Evolutionary conservation across 2,329 filamentous ascomycete species (phyloP).

Genomic region (Aspergillus vadensis): DNA sequence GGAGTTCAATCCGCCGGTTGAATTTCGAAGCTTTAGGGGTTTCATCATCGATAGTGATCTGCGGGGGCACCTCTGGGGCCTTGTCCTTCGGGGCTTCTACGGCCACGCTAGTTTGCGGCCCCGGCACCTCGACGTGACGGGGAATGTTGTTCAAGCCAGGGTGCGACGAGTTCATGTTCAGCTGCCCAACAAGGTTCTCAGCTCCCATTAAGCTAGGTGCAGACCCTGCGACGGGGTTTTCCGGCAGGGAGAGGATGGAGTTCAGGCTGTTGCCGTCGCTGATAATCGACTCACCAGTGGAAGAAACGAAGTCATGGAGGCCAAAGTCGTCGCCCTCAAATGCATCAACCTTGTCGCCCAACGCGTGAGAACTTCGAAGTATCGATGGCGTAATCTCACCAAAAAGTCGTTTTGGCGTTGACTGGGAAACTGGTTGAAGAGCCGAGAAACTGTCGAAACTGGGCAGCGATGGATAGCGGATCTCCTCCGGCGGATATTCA

Average conservation of each 20-base stretch:
- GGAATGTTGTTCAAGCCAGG: constrained; percentile 34
- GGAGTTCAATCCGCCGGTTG: constrained; percentile 42
- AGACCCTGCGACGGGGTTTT: constrained; percentile 38
- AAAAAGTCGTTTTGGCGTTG: constrained; percentile 54
- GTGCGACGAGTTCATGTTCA: constrained; percentile 51
- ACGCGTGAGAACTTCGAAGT: constrained; percentile 54
- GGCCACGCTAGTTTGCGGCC: constrained; percentile 35
- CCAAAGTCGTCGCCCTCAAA: constrained; percentile 39
- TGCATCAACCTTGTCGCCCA: constrained; percentile 38
- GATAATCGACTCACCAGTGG: constrained; percentile 42
- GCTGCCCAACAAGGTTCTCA: constrained; percentile 50
- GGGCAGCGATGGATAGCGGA: constrained; percentile 48
- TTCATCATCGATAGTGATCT: constrained; percentile 24
- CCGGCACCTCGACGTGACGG: constrained; percentile 35
- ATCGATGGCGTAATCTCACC: constrained; percentile 62
- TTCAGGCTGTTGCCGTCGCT: constrained; percentile 40
- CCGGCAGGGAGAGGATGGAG: constrained; percentile 41
- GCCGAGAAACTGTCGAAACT: constrained; percentile 40
- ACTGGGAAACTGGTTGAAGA: constrained; percentile 26
- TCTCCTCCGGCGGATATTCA: constrained; percentile 31
- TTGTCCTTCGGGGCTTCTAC: constrained; percentile 27
- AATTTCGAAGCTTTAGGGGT: constrained; percentile 37
- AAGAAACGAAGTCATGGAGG: constrained; percentile 43
- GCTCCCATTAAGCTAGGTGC: constrained; percentile 52
- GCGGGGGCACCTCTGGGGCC: constrained; percentile 15